Evolutionary conservation across 2,329 filamentous ascomycete genomes (phyloP), one percentile per base, ranked within the genome.

Genomic region (Penicillium sumatraense): DNA sequence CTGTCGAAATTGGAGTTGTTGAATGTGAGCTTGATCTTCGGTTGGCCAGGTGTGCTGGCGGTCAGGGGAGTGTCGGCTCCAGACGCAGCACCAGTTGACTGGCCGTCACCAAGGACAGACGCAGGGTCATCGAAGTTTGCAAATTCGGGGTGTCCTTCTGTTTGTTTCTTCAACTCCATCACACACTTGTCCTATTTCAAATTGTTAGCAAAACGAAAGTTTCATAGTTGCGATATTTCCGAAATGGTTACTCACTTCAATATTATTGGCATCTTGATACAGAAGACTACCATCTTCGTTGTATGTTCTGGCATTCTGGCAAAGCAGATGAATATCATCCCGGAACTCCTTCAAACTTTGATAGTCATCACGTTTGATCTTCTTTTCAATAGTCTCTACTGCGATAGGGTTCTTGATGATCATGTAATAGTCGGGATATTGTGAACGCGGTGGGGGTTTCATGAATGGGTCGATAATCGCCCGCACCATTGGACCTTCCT

Each of bases 301-400:
- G 81, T 96, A 99, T 2, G 90, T 95, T 72, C 91, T 86, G 62
- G 93, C 96, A 74, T 99, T 99, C 71, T 84, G 86, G 73, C 93
- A 95, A 75, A 99, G 84, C 60, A 93, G 78, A 48, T 87, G 85
- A 59, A 99, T 87, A 69, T 99, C 96, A 63, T 85, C 86, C 52
- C 86, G 84, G 82, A 99, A 86, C 65, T 93, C 90, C 69, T 85
- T 86, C 57, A 97, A 77, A 68, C 84, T 89, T 64, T 85, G 86
- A 75, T 99, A 99, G 70, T 97, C 91, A 69, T 96, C 91, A 75
- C 91, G 93, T 80, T 96, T 97, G 78, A 99, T 96, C 81, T 91
- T 93, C 72, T 89, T 90, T 72, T 91, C 87, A 69, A 99, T 96
- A 72, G 92, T 88, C 65, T 96, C 95, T 89, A 98, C 96, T 70